phyloP scores from a whole-genome alignment of 768 basidiomycete genomes.

The Tulasnella sp. region DNA sequence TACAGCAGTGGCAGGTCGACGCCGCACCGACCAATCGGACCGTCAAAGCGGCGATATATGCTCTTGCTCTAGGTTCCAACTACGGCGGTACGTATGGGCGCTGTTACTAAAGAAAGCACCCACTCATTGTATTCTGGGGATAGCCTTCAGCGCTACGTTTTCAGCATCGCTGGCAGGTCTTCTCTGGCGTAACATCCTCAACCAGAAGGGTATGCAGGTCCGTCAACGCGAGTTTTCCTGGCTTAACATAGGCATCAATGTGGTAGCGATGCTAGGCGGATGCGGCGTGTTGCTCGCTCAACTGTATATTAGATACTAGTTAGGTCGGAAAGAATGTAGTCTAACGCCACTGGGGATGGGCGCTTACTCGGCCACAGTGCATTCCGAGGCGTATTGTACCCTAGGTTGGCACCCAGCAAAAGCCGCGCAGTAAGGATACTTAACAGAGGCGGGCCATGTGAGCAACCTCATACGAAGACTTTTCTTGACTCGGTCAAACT shows the following conservation, averaged over 20 bases:
- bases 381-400: too few relatives aligned
- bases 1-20: constrained; percentile 35
- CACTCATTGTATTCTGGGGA: not conserved
- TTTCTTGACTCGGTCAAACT: too few relatives aligned
- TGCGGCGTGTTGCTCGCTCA: constrained; percentile 18
- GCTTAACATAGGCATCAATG: constrained; percentile 14
- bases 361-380: too few relatives aligned
- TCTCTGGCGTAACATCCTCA: constrained; percentile 67
- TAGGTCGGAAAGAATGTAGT: too few relatives aligned
- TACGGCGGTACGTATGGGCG: constrained; percentile 39
- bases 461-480: too few relatives aligned
- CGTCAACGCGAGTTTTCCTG: constrained; percentile 50
- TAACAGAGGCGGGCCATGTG: too few relatives aligned
- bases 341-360: too few relatives aligned
- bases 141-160: constrained; percentile 78
- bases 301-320: constrained; percentile 13
- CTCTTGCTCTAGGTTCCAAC: constrained; percentile 76
- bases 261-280: constrained; percentile 16
- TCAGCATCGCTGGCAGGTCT: constrained; percentile 82
- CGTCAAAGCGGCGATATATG: constrained; percentile 24
- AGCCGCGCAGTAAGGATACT: too few relatives aligned
- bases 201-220: constrained; percentile 59
- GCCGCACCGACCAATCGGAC: constrained; percentile 10
- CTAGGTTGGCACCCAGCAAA: too few relatives aligned
- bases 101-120: not conserved